Conservation (phyloP, 2,329 filamentous ascomycete genomes). For the Pyricularia sp. region DNA sequence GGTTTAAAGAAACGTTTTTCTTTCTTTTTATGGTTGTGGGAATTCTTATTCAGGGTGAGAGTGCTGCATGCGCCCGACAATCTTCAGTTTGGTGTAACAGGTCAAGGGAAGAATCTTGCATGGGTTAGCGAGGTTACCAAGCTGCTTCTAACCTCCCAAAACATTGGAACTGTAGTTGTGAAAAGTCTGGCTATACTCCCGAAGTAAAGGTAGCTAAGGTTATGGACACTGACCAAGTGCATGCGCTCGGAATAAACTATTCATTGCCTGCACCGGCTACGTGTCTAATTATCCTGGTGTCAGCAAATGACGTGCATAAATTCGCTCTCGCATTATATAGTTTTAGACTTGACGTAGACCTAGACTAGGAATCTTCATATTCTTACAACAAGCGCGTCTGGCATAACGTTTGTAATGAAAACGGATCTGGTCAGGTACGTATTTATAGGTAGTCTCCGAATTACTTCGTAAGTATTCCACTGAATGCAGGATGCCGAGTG, state of each 20-base stretch:
- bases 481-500: too few species aligned
- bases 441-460: too few species aligned
- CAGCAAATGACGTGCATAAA: background rate
- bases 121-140: background rate
- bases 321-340: background rate
- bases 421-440: too few species aligned
- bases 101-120: background rate
- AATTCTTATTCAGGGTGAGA: background rate
- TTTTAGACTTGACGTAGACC: background rate
- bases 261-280: too few species aligned
- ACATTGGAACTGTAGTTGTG: background rate
- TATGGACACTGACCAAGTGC: background rate
- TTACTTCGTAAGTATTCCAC: too few species aligned
- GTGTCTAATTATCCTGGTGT: background rate
- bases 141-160: background rate
- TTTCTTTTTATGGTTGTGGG: background rate
- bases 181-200: background rate
- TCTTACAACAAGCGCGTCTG: background rate
- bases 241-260: background rate
- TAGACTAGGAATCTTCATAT: background rate
- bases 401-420: background rate
- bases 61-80: background rate
- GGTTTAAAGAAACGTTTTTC: background rate
- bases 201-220: background rate
- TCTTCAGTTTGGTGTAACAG: background rate